Conservation (phyloP, 1,284 basidiomycete species). For the Pseudozyma flocculosa region DNA sequence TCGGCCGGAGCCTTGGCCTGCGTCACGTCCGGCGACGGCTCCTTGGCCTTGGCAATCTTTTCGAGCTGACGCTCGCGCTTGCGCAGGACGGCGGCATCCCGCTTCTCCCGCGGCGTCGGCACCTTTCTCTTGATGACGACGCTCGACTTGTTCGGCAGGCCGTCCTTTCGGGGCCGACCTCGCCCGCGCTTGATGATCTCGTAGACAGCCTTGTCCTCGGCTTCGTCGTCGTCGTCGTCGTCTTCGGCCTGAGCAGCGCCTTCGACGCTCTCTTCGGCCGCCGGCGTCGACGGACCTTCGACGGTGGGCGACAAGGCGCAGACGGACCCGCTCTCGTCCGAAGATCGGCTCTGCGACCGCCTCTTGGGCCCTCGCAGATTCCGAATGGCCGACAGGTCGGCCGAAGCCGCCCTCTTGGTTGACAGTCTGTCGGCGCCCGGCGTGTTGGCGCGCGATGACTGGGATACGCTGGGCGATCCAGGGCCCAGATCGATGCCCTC, state of each 20-base stretch:
- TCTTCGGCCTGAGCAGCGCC: no score
- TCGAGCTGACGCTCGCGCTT: constrained; percentile 34
- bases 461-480: constrained; percentile 11
- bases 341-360: constrained; percentile 39
- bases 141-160: constrained; percentile 36
- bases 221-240: constrained; percentile 2
- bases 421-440: constrained; percentile 26
- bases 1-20: constrained; percentile 22
- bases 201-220: constrained; percentile 5
- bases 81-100: constrained; percentile 29
- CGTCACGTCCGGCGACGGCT: background rate
- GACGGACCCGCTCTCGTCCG: constrained; percentile 3
- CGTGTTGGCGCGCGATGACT: constrained; percentile 28
- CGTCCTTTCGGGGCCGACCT: constrained; percentile 32
- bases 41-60: constrained; percentile 10
- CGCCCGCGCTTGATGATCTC: constrained; percentile 35
- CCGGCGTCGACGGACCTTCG: background rate
- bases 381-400: constrained; percentile 37
- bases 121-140: constrained; percentile 27
- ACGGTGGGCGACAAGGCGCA: background rate
- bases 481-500: constrained; percentile 21
- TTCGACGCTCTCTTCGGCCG: background rate
- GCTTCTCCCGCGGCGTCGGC: constrained; percentile 30
- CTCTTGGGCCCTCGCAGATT: constrained; percentile 29
- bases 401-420: constrained; percentile 40